Evolutionary conservation across 1,284 basidiomycete species (phyloP).

Genomic region (Sanguinoderma infundibulare): DNA sequence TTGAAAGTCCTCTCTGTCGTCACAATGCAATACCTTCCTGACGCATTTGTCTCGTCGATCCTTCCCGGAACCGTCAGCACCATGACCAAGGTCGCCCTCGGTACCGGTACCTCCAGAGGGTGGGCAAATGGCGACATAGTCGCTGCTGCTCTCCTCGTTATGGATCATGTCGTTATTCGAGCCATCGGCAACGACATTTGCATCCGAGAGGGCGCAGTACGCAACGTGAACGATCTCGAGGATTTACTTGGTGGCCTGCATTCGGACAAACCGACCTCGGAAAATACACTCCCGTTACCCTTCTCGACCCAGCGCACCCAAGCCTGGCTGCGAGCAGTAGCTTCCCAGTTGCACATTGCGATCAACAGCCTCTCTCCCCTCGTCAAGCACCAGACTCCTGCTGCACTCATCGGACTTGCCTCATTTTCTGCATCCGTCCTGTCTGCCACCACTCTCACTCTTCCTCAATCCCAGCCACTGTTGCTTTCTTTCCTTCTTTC

Average conservation of each 20-base stretch:
- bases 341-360: slow-evolving; percentile 73
- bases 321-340: slow-evolving; percentile 65
- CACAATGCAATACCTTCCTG: slow-evolving; percentile 64
- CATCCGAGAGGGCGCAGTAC: slow-evolving; percentile 61
- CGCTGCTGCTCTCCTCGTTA: slow-evolving; percentile 57
- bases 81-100: slow-evolving; percentile 72
- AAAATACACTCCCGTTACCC: slow-evolving; percentile 30
- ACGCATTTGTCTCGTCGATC: slow-evolving; percentile 69
- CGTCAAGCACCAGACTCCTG: slow-evolving; percentile 66
- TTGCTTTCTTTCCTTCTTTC: slow-evolving; percentile 74
- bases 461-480: slow-evolving; percentile 67
- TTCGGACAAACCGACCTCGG: not conserved
- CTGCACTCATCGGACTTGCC: slow-evolving; percentile 62
- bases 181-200: slow-evolving; percentile 71
- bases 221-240: slow-evolving; percentile 59
- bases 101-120: slow-evolving; percentile 50
- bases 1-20: slow-evolving; percentile 64
- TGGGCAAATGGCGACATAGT: slow-evolving; percentile 72
- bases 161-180: slow-evolving; percentile 59
- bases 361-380: slow-evolving; percentile 64
- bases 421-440: slow-evolving; percentile 61
- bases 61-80: slow-evolving; percentile 83
- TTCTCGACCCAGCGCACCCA: slow-evolving; percentile 55
- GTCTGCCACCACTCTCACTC: slow-evolving; percentile 54
- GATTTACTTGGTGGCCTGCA: slow-evolving; percentile 40